phyloP scores from a whole-genome alignment of 2,329 filamentous ascomycete species.

The Aphanocladium album region DNA sequence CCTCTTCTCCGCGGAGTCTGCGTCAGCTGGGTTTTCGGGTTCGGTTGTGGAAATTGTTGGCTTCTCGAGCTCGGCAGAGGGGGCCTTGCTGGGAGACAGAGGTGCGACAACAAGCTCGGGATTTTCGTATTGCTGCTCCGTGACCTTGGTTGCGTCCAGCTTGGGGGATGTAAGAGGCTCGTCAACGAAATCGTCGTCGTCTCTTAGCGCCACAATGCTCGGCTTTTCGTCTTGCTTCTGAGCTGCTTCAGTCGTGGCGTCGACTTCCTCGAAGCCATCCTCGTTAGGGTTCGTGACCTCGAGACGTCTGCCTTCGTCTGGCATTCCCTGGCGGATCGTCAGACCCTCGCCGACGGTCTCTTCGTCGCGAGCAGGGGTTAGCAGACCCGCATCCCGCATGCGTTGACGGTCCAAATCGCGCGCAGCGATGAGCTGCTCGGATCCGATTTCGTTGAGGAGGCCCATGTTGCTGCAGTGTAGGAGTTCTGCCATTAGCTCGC shows the following conservation, averaged over 20 bases:
- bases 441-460: constrained; percentile 83
- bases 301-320: constrained; percentile 62
- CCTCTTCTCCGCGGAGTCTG: constrained; percentile 15
- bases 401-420: constrained; percentile 78
- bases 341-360: constrained; percentile 49
- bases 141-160: constrained; percentile 55
- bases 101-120: constrained; percentile 53
- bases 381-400: constrained; percentile 70
- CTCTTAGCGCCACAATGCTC: constrained; percentile 31
- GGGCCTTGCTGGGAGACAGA: constrained; percentile 45
- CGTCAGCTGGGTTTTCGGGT: not conserved
- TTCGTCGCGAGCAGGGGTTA: constrained; percentile 42
- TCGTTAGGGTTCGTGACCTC: constrained; percentile 79
- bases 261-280: constrained; percentile 91
- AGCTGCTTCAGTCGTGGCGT: constrained; percentile 61
- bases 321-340: constrained; percentile 50
- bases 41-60: constrained; percentile 5
- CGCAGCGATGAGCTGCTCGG: constrained; percentile 76
- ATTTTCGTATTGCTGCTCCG: constrained; percentile 49
- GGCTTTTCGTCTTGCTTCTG: constrained; percentile 3
- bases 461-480: constrained; percentile 99
- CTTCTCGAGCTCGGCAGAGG: constrained; percentile 21
- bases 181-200: constrained; percentile 72
- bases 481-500: constrained; percentile 95
- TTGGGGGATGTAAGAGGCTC: constrained; percentile 67